phyloP scores from a whole-genome alignment of 805 yeast genomes.

The Metschnikowia cerradonensis region DNA sequence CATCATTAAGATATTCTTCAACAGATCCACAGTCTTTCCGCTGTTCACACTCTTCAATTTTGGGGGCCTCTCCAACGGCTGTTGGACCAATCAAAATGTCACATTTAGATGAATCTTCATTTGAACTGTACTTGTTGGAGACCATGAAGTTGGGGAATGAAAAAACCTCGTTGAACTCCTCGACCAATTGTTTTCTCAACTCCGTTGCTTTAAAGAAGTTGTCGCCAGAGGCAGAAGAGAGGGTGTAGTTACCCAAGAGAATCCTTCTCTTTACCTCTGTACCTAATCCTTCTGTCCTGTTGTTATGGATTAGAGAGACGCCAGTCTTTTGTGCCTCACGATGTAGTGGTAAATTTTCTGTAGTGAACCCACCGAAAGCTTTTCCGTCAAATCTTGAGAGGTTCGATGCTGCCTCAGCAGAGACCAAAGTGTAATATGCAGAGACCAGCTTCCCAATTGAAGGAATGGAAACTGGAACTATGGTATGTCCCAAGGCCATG shows the following conservation, averaged over 20 bases:
- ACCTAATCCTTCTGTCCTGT: slow-evolving; percentile 70
- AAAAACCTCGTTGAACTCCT: slow-evolving; percentile 67
- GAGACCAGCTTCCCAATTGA: slow-evolving; percentile 63
- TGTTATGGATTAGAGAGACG: slow-evolving; percentile 28
- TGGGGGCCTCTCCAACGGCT: slow-evolving; percentile 53
- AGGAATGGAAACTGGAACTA: slow-evolving; percentile 69
- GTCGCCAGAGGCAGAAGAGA: slow-evolving; percentile 70
- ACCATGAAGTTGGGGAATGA: slow-evolving; percentile 39
- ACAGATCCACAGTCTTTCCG: slow-evolving; percentile 40
- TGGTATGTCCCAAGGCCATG: slow-evolving; percentile 43
- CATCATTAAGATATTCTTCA: slow-evolving; percentile 73
- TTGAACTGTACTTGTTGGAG: neutral
- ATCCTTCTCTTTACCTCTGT: slow-evolving; percentile 80
- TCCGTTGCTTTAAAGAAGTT: slow-evolving; percentile 75
- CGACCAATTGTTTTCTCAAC: slow-evolving; percentile 55
- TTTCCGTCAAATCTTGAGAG: slow-evolving; percentile 82
- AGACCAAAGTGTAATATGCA: slow-evolving; percentile 80
- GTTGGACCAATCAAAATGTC: slow-evolving; percentile 80
- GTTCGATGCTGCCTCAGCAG: slow-evolving; percentile 93
- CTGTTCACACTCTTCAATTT: slow-evolving; percentile 39
- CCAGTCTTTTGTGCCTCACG: neutral
- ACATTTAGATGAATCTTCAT: slow-evolving; percentile 13
- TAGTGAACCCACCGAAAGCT: neutral
- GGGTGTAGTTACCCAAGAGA: slow-evolving; percentile 78
- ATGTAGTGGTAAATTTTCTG: slow-evolving; percentile 28